Evolutionary conservation across 257 asterid species (phyloP), one percentile per base, ranked within the genome.

Genomic region (Solanum chiquidenum): DNA sequence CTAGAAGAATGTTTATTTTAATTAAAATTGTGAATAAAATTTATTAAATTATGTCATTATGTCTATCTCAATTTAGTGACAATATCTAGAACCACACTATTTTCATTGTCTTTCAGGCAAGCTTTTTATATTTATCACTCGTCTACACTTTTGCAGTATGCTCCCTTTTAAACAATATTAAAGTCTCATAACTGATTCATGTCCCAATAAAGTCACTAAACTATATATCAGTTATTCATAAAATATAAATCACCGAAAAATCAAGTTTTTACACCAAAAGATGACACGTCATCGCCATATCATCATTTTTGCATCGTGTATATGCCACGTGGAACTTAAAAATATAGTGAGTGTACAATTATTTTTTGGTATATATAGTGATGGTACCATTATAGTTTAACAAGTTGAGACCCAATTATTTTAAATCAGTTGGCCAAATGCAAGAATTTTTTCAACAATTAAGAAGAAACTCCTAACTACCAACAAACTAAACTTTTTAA

Each of bases 401-500:
- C 29, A 23, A 60, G 35, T 40, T 40, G n/a, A 40, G 83, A 3
- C 35, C 35, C 4, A n/a, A 5, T 76, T 46, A n/a, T 34, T 25
- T 23, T 42, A 55, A 69, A 38, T 40, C 80, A 86, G 91, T 82
- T 90, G 86, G 87, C 90, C 91, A 90, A 88, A 73, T 75, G 49
- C 9, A 40, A 55, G 83, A 88, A 85, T 64, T n/a, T 1, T 87
- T 83, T 80, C 86, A 34, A 86, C 88, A 21, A 60, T 58, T 60
- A n/a, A 58, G 34, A 16, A 60, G 40, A 40, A 85, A 69, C 9
- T 79, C 84, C 84, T 77, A 90, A 89, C 89, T 33, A 88, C 89
- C 88, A 27, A 79, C 38, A 77, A 77, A 77, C 10, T 25, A 46
- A n/a, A 84, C 29, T 40, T 79, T 71, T 58, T 33, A 82, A 5